Evolutionary conservation across 495 filamentous ascomycete genomes (phyloP), one percentile per base, ranked within the genome.

Genomic region (Physcia stellaris): DNA sequence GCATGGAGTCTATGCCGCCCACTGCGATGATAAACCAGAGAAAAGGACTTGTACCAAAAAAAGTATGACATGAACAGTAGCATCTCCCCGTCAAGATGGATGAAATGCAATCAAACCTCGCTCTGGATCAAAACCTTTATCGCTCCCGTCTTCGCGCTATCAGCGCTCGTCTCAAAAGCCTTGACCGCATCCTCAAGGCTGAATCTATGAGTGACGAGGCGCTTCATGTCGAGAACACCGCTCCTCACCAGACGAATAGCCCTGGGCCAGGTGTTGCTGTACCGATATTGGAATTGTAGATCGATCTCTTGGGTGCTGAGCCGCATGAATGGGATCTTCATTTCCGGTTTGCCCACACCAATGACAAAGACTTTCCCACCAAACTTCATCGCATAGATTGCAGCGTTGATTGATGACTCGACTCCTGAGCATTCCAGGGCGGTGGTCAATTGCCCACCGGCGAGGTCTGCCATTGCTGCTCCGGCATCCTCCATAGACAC

Each of bases 121-220:
- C 75, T 80, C 61, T 78, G 70, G 47, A 94, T 96, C 66, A 84
- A 77, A 48, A 94, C 86, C 66, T 96, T 96, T 55, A 96, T 94
- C 11, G 87, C 86, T 2, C 88, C 87, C 26, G 78, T 93, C 63
- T 76, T 85, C n/a, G 83, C 77, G 38, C 35, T 37, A 59, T 94
- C 75, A 2, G 79, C 71, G 16, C 85, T 84, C 11, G 79, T 87
- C 59, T 82, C 71, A 58, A 96, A 96, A 18, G 88, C 88, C 61
- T 86, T 72, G 20, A 88, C 55, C 3, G 87, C 86, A 45, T 96
- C 78, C 64, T 94, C 88, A 9, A 94, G 59, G 24, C 67, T 52
- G 60, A 81, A 94, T 22, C 84, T 72, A 64, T 94, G 88, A 37
- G 88, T 94, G 17, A 93, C 82, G 33, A 96, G 65, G 59, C 71